These are phyloP conservation scores for Bondarzewia mesenterica DNA, from an alignment of 1,284 basidiomycete genomes.

Conservation along the genomic window DNA sequence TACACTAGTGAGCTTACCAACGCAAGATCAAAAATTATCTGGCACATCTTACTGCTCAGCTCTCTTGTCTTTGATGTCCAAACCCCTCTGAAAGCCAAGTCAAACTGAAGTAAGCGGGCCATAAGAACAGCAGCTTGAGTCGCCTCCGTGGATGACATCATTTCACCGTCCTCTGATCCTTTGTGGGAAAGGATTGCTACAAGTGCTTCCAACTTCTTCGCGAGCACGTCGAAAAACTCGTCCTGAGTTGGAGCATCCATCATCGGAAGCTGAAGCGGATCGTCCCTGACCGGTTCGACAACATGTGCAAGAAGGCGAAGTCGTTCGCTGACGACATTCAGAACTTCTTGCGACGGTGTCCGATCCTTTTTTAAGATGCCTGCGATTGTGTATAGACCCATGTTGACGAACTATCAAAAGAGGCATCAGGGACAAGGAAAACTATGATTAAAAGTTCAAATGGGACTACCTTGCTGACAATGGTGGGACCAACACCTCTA, in stretches of 20 bases:
- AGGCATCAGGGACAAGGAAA: neutral
- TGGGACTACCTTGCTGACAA: constrained; percentile 58
- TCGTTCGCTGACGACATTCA: constrained; percentile 52
- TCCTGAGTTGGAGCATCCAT: constrained; percentile 50
- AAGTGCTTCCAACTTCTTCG: constrained; percentile 34
- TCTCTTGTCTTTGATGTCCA: constrained; percentile 52
- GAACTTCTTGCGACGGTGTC: constrained; percentile 20
- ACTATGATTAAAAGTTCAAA: neutral
- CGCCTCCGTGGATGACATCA: constrained; percentile 8
- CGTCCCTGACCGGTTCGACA: constrained; percentile 52
- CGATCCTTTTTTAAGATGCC: constrained; percentile 40
- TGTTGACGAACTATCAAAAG: constrained; percentile 57
- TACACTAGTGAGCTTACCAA: constrained; percentile 37
- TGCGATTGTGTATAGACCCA: constrained; percentile 58
- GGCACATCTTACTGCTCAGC: constrained; percentile 34
- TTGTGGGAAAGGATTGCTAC: constrained; percentile 26
- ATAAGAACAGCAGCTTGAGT: constrained; percentile 38
- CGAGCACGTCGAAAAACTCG: constrained; percentile 40
- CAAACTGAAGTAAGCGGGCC: constrained; percentile 62
- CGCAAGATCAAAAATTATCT: constrained; percentile 42
- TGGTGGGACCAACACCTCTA: constrained; percentile 52
- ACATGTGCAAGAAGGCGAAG: constrained; percentile 63
- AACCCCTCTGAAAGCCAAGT: constrained; percentile 50
- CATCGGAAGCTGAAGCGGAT: constrained; percentile 32
- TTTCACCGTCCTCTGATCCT: constrained; percentile 10